Evolutionary conservation across 768 basidiomycete genomes (phyloP).

Genomic region (Leccinum fibrillosum): DNA sequence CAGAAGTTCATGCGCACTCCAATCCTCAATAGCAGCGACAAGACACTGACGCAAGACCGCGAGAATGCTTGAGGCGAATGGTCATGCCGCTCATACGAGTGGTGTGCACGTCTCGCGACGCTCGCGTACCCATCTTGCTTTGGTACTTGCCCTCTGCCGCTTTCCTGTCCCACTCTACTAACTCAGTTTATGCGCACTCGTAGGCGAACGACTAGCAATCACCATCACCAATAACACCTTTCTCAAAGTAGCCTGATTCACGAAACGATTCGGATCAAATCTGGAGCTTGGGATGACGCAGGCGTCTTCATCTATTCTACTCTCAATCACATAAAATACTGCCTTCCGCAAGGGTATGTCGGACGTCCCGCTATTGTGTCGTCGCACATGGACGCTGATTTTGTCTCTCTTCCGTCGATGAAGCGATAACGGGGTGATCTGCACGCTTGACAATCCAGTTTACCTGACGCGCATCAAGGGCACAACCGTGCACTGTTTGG

Average conservation of each 20-base stretch:
- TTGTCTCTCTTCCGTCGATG: background rate
- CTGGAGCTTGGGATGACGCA: conserved; percentile 97
- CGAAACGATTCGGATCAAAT: conserved; percentile 99
- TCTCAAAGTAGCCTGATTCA: conserved; percentile 64
- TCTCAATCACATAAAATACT: conserved; percentile 98
- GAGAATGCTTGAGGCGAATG: too few species aligned
- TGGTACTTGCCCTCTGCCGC: too few species aligned
- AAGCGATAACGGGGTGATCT: conserved; percentile 98
- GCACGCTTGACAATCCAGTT: conserved; percentile 97
- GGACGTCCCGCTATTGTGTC: background rate
- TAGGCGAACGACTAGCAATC: too few species aligned
- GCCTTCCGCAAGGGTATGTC: conserved; percentile 85
- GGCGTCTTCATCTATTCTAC: conserved; percentile 98
- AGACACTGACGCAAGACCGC: too few species aligned
- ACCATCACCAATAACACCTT: too few species aligned
- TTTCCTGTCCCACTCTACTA: too few species aligned
- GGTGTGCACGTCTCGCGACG: too few species aligned
- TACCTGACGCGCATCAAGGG: conserved; percentile 98
- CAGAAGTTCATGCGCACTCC: too few species aligned
- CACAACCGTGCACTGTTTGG: conserved; percentile 92
- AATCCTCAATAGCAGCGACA: too few species aligned
- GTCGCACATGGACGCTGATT: background rate
- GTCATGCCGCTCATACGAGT: too few species aligned
- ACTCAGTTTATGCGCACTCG: too few species aligned
- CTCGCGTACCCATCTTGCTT: too few species aligned